Evolutionary conservation across 2,329 filamentous ascomycete species (phyloP).

Genomic region (Teratosphaeriaceae sp.): DNA sequence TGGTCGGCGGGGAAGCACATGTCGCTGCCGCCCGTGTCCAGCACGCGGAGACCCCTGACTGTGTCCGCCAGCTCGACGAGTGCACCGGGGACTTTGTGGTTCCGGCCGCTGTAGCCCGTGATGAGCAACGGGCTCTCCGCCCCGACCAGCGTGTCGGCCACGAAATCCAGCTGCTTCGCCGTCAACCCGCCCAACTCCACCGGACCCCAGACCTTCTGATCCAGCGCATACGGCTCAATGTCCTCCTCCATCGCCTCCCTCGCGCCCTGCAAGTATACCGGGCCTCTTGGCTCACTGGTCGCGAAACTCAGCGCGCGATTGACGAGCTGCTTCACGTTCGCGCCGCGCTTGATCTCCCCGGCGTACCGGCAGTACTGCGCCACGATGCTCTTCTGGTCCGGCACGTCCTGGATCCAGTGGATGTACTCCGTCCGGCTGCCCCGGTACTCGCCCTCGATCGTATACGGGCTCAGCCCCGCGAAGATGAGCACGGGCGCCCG

Average conservation of each 20-base stretch:
- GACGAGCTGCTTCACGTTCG: slow-evolving; percentile 84
- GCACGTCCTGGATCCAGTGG: slow-evolving; percentile 80
- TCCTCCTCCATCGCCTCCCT: slow-evolving; percentile 84
- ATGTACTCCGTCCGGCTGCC: slow-evolving; percentile 78
- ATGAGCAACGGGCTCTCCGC: slow-evolving; percentile 63
- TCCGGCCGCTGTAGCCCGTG: slow-evolving; percentile 65
- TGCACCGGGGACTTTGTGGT: slow-evolving; percentile 54
- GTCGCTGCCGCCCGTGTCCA: slow-evolving; percentile 71
- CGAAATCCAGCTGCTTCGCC: slow-evolving; percentile 47
- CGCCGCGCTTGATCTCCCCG: slow-evolving; percentile 74
- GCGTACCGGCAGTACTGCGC: slow-evolving; percentile 80
- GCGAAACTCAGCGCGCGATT: slow-evolving; percentile 80
- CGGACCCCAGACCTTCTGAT: slow-evolving; percentile 63
- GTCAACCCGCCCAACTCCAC: slow-evolving; percentile 61
- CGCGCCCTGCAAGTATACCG: slow-evolving; percentile 71
- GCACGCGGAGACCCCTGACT: slow-evolving; percentile 61
- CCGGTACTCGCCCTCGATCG: slow-evolving; percentile 68
- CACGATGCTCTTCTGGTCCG: slow-evolving; percentile 73
- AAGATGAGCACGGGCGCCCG: slow-evolving; percentile 71
- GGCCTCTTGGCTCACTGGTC: slow-evolving; percentile 67
- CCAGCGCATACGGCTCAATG: slow-evolving; percentile 62
- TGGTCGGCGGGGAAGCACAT: slow-evolving; percentile 75
- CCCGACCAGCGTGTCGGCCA: slow-evolving; percentile 56
- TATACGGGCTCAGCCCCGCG: slow-evolving; percentile 70
- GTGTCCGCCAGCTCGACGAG: slow-evolving; percentile 62